A percentile compares a stretch with the other conserved stretches of the same genome.
Conservation (phyloP, 768 basidiomycete genomes). For the Russula abietina region DNA sequence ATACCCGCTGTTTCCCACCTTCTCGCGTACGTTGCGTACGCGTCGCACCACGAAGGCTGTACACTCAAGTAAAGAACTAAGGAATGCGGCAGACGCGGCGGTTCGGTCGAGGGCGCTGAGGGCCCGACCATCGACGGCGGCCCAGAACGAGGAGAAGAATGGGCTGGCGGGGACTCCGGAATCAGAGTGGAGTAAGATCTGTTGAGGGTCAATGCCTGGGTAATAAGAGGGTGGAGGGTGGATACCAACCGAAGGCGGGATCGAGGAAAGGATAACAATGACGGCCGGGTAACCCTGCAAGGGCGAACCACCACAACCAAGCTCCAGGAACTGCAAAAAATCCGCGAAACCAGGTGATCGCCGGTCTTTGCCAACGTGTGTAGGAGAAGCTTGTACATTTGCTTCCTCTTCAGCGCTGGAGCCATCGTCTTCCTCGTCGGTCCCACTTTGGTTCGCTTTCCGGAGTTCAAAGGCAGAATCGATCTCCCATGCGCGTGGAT, state of each 20-base stretch:
- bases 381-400: slow-evolving; percentile 23
- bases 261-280: slow-evolving; percentile 73
- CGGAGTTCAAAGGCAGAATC: slow-evolving; percentile 31
- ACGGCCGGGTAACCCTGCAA: slow-evolving; percentile 76
- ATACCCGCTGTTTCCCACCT: slow-evolving; percentile 14
- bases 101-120: slow-evolving; percentile 48
- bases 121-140: slow-evolving; percentile 64
- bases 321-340: slow-evolving; percentile 73
- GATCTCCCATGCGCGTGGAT: slow-evolving; percentile 58
- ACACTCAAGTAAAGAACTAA: slow-evolving; percentile 66
- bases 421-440: slow-evolving; percentile 33
- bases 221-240: neutral
- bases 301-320: slow-evolving; percentile 76
- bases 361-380: neutral
- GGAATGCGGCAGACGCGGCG: slow-evolving; percentile 55
- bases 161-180: slow-evolving; percentile 35
- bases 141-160: slow-evolving; percentile 78
- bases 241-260: slow-evolving; percentile 56
- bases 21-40: slow-evolving; percentile 29
- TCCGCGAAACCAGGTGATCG: slow-evolving; percentile 47
- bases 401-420: slow-evolving; percentile 36
- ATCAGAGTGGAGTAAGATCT: slow-evolving; percentile 31
- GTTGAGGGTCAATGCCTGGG: neutral
- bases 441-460: slow-evolving; percentile 32
- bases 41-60: slow-evolving; percentile 50